Base-by-base conservation (phyloP, 306 rosid species). In the Albizia julibrissin region DNA sequence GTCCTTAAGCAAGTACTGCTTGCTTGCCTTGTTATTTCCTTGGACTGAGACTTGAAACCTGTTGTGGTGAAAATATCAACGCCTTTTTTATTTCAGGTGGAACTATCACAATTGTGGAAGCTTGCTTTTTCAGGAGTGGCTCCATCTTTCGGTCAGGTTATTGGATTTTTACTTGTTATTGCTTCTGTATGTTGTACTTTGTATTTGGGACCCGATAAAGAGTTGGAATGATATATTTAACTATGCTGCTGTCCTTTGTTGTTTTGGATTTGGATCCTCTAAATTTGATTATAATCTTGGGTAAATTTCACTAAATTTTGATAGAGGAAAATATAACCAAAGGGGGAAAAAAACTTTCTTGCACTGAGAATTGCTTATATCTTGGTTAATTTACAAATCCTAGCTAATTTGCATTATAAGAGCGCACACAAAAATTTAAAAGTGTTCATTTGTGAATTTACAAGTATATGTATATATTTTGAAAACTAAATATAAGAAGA, bases 151-250 rank as follows among this genome's bases (percentile, higher is more conserved):
- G 90, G 90, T 66, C 90, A 81, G 75, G 73, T 91, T 46, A 69
- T 87, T 33, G 94, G 98, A 69, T 83, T 78, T 72, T 54, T 89
- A n/a, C 91, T 93, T 22, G 80, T 93, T 78, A 86, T 90, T 14
- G 19, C 88, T 73, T 93, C 98, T 31, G 86, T 84, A 27, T 64
- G 85, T 82, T 88, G 74, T 86, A 93, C 98, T 46, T 46, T 93
- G 80, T 93, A 88, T 76, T 43, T 88, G 72, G 98, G 97, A 81
- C 94, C 98, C 4, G 91, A 91, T 50, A 93, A 79, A 79, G 97
- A 91, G 78, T 77, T 34, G 49, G 92, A 84, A 77, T 80, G 81
- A 92, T 31, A 67, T 61, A 81, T 85, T 64, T 56, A 26, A 74
- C 46, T 56, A 11, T 37, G 49, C 44, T 34, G 66, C 33, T 58